Base-by-base conservation (phyloP, 202 grass and related monocot species). In the Eragrostis tef region DNA sequence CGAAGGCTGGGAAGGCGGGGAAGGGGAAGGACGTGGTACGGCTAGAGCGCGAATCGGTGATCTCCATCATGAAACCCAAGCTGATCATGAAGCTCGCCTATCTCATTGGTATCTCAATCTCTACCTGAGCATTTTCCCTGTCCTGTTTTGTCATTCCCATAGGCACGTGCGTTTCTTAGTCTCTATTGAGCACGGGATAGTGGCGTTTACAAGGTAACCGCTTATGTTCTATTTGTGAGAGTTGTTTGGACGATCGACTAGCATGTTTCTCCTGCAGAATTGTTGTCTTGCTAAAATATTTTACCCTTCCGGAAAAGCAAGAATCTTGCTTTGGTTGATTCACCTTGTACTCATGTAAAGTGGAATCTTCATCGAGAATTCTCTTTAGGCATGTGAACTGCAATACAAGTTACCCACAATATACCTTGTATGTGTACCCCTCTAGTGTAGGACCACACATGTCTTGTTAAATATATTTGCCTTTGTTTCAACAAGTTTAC, bases 41-140 rank as follows among this genome's bases (percentile, higher is more conserved):
- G 51, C 85, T 95, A 75, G 90, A 90, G 85, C 86, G 87, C 24
- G 93, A 95, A 47, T 92, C 90, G 10, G 90, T 88, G 66, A 95
- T 95, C 77, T 88, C 93, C 22, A 58, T 95, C 74, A 83, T 95
- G 54, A 95, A 95, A 43, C 93, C 90, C 79, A 92, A 95, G 83
- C 90, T 95, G 76, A 86, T 86, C 79, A 95, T 95, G 85, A 95
- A 95, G 85, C 93, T 95, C 73, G 90, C 93, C 16, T 90, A 95
- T 75, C 93, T 95, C 61, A 92, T 95, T 48, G 93, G 93, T 94
- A n/a, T 51, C 17, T 60, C 84, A 15, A 34, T 70, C 51, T 20
- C 39, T n/a, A 39, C 1, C 26, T n/a, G 7, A 1, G 9, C 42
- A 49, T 14, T 22, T 17, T 58, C 21, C 49, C 15, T 71, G 6